Evolutionary conservation across 1,284 basidiomycete species (phyloP).

Genomic region (Fomitiporia mediterranea): DNA sequence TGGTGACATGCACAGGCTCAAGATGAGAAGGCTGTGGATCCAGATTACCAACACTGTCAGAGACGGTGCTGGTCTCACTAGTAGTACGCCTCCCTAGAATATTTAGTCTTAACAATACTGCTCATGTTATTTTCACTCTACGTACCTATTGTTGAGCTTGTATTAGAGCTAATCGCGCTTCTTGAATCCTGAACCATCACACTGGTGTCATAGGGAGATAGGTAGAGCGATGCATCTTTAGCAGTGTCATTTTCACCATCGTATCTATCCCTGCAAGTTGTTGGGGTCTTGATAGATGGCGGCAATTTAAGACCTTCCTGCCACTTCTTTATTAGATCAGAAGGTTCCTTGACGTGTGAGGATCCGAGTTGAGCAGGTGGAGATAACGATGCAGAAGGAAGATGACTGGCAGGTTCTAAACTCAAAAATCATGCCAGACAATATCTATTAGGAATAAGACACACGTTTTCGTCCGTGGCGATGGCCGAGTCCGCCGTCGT

Average conservation of each 20-base stretch:
- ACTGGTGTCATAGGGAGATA: background rate
- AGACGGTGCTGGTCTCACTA: background rate
- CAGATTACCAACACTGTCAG: too few species aligned
- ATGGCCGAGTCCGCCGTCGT: background rate
- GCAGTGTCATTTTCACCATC: background rate
- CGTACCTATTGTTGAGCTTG: conserved; percentile 1
- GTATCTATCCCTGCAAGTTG: too few species aligned
- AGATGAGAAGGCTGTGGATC: too few species aligned
- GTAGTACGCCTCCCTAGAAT: background rate
- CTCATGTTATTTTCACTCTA: too few species aligned
- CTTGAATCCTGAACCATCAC: too few species aligned
- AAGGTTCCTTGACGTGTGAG: background rate
- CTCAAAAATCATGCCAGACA: too few species aligned
- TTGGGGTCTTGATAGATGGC: background rate
- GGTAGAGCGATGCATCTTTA: background rate
- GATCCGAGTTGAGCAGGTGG: background rate
- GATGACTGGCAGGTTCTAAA: too few species aligned
- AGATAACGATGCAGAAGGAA: too few species aligned
- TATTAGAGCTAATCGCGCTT: background rate
- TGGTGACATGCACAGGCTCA: too few species aligned
- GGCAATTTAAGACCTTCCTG: background rate
- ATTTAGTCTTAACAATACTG: background rate
- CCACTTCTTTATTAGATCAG: conserved; percentile 1
- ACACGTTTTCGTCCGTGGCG: too few species aligned
- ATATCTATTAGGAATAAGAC: too few species aligned